Evolutionary conservation across 192 early-diverging fungal genomes (phyloP), one percentile per base, ranked within the genome.

Genomic region (Mortierella hygrophila): DNA sequence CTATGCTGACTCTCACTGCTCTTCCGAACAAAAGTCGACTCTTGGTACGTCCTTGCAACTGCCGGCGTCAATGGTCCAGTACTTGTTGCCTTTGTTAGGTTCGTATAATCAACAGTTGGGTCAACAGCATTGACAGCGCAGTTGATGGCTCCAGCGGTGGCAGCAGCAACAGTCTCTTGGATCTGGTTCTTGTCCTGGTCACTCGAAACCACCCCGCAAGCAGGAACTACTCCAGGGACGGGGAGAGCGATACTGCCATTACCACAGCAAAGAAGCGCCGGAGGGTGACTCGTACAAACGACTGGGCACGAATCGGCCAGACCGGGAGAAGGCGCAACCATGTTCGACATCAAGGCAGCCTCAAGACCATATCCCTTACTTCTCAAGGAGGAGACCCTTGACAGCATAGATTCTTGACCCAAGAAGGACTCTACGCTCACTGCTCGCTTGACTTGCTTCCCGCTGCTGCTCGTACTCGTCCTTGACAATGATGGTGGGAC

Each of bases 401-500:
- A 40, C n/a, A 76, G 23, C 23, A 35, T 5, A 9, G 71, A 52
- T 35, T 69, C 68, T 1, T 52, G 49, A 6, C 21, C 49, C 72
- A 83, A 69, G 26, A 83, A 74, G 18, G 82, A 78, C n/a, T 83
- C 82, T 16, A 68, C 76, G 41, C 80, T 81, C 5, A 75, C 52
- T 2, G 80, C 80, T 1, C 73, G 80, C 68, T 65, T 81, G 20
- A 80, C 68, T 11, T 54, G 68, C 47, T 73, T 52, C 11, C 26
- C 52, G 29, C 9, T 65, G 29, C 10, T 65, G 60, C 60, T 65
- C 9, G 26, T 65, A 21, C 18, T 52, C 49, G 49, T 52, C 18
- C 49, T 52, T 52, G 49, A 52, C 49, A 52, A 52, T 20, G 49
- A 20, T 4, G 49, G 49, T 52, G 18, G 49, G 49, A 52, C 49